A percentile compares a stretch with the other conserved stretches of the same genome.
Conservation (phyloP, 352 stramenopile species). For the Phytophthora hybrid region DNA sequence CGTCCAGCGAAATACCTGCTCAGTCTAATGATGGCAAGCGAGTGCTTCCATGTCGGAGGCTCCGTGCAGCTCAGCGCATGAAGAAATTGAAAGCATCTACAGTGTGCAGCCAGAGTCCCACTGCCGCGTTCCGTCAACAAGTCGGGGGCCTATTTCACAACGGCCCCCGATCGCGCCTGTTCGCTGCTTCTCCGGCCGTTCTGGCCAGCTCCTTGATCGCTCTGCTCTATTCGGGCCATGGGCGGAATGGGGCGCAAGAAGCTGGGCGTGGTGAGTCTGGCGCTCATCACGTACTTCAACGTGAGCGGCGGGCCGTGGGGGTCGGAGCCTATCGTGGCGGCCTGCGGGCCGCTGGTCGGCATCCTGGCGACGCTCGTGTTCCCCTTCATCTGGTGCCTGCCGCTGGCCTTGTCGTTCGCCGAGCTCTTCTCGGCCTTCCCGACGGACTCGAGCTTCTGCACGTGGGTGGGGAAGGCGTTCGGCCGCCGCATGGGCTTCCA, state of each 20-base stretch:
- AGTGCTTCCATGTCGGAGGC: no score
- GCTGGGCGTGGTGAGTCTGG: slow-evolving; percentile 70
- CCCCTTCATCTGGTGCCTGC: slow-evolving; percentile 75
- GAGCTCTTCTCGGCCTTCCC: slow-evolving; percentile 81
- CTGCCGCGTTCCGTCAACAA: no score
- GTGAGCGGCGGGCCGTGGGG: slow-evolving; percentile 95
- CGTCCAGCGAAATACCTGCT: no score
- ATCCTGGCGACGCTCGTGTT: slow-evolving; percentile 72
- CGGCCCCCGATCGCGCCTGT: not conserved
- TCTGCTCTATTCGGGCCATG: slow-evolving; percentile 3
- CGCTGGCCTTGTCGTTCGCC: slow-evolving; percentile 70
- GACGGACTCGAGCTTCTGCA: slow-evolving; percentile 77
- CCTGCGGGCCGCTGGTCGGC: slow-evolving; percentile 83
- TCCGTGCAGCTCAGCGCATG: no score
- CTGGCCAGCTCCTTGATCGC: slow-evolving; percentile 1
- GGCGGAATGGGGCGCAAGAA: slow-evolving; percentile 52
- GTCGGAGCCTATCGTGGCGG: slow-evolving; percentile 91
- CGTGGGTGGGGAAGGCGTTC: slow-evolving; percentile 80
- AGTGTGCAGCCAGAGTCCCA: no score
- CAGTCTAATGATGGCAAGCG: no score
- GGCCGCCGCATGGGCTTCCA: slow-evolving; percentile 83
- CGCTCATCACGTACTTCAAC: slow-evolving; percentile 92
- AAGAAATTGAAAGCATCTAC: no score
- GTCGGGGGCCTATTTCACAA: not conserved
- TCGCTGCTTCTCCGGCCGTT: not conserved